phyloP scores from a whole-genome alignment of 495 filamentous ascomycete species.

The Extremus antarcticus region DNA sequence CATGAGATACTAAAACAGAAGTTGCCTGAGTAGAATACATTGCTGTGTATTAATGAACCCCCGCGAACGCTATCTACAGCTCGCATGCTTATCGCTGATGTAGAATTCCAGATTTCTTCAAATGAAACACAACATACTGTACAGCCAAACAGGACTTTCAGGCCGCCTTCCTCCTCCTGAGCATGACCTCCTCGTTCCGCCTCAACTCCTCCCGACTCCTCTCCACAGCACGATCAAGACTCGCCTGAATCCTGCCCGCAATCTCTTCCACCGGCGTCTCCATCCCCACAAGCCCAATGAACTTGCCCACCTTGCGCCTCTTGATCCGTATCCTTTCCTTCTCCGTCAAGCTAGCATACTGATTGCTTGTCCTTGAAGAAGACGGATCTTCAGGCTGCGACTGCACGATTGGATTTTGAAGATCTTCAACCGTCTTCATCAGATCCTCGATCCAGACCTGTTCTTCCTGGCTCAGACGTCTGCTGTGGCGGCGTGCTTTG shows the following conservation, averaged over 20 bases:
- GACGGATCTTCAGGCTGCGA: slow-evolving; percentile 3
- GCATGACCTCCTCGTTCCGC: slow-evolving; percentile 18
- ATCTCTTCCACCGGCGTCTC: slow-evolving; percentile 32
- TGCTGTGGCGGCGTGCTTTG: neutral
- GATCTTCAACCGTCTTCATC: slow-evolving; percentile 15
- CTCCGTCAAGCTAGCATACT: slow-evolving; percentile 16
- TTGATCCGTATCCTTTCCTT: slow-evolving; percentile 26
- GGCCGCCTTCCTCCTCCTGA: slow-evolving; percentile 20
- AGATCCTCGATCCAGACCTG: slow-evolving; percentile 7
- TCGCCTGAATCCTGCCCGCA: slow-evolving; percentile 23
- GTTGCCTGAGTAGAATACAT: neutral
- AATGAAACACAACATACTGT: neutral
- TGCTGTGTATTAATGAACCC: neutral
- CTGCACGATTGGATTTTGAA: slow-evolving; percentile 4
- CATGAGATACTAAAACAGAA: slow-evolving; percentile 37
- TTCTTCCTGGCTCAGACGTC: slow-evolving; percentile 10
- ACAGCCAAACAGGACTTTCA: neutral
- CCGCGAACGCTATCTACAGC: neutral
- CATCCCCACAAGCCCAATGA: slow-evolving; percentile 32
- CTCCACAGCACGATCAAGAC: slow-evolving; percentile 15
- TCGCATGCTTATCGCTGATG: neutral
- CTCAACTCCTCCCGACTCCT: slow-evolving; percentile 19
- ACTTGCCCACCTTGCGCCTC: slow-evolving; percentile 33
- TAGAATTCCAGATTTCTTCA: neutral
- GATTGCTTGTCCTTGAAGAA: neutral